Evolutionary conservation across 1,284 basidiomycete genomes (phyloP).

Genomic region (Cutaneotrichosporon dermatis): DNA sequence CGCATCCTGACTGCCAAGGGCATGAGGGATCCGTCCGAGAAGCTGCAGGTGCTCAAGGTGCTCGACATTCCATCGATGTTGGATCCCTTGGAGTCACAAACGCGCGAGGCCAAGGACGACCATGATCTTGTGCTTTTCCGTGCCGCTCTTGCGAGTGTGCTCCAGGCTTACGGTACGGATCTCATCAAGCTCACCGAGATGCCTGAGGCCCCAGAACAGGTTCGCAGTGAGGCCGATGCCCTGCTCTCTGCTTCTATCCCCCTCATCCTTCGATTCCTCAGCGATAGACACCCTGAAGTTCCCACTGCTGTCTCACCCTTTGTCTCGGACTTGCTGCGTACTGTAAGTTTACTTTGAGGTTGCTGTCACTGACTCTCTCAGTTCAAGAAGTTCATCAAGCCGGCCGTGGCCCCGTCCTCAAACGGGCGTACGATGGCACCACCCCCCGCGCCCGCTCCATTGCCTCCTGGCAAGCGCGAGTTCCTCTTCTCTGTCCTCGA

Average conservation of each 20-base stretch:
- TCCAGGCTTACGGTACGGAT: constrained; percentile 80
- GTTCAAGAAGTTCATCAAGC: constrained; percentile 29
- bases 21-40: constrained; percentile 84
- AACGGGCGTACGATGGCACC: constrained; percentile 25
- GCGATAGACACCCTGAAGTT: constrained; percentile 82
- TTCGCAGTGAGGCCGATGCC: constrained; percentile 64
- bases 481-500: constrained; percentile 78
- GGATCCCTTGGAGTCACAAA: constrained; percentile 73
- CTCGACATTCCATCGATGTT: constrained; percentile 78
- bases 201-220: constrained; percentile 56
- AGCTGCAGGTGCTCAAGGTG: constrained; percentile 84
- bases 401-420: constrained; percentile 9
- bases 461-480: constrained; percentile 63
- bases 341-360: constrained; percentile 55
- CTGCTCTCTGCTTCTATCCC: constrained; percentile 71
- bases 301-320: constrained; percentile 78
- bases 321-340: constrained; percentile 66
- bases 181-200: constrained; percentile 67
- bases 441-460: constrained; percentile 34
- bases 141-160: constrained; percentile 78
- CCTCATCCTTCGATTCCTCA: constrained; percentile 80
- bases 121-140: constrained; percentile 79
- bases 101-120: constrained; percentile 61
- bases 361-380: constrained; percentile 6
- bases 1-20: constrained; percentile 84